Percentiles rank a stretch among this genome's conserved stretches.
Conservation (phyloP, 2,329 filamentous ascomycete genomes). For the Talaromyces verruculosus region DNA sequence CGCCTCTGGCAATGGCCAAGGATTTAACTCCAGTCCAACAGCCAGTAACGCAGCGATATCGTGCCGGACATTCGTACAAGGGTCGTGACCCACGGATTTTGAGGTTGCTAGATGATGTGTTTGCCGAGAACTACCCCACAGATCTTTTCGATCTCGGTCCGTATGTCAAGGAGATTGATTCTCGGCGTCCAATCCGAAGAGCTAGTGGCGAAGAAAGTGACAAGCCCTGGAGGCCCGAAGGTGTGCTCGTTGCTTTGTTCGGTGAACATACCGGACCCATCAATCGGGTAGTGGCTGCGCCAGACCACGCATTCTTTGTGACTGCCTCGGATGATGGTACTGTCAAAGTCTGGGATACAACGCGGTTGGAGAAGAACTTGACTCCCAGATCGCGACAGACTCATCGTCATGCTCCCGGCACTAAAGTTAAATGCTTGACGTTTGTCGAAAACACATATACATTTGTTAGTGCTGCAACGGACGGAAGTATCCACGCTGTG, state of each 20-base stretch:
- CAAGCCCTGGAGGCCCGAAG: slow-evolving; percentile 77
- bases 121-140: slow-evolving; percentile 63
- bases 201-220: slow-evolving; percentile 55
- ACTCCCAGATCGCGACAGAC: slow-evolving; percentile 84
- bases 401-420: slow-evolving; percentile 69
- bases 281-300: slow-evolving; percentile 76
- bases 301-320: slow-evolving; percentile 92
- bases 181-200: slow-evolving; percentile 53
- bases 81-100: slow-evolving; percentile 69
- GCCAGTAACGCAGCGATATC: slow-evolving; percentile 48
- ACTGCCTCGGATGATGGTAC: slow-evolving; percentile 89
- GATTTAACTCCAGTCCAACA: slow-evolving; percentile 30
- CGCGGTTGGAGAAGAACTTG: slow-evolving; percentile 85
- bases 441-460: slow-evolving; percentile 94
- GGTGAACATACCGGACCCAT: slow-evolving; percentile 82
- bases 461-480: slow-evolving; percentile 84
- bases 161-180: slow-evolving; percentile 67
- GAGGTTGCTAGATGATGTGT: slow-evolving; percentile 77
- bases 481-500: slow-evolving; percentile 87
- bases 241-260: slow-evolving; percentile 81
- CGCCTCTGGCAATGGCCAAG: slow-evolving; percentile 39
- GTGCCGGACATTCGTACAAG: slow-evolving; percentile 75
- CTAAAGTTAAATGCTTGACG: slow-evolving; percentile 75
- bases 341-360: slow-evolving; percentile 91
- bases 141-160: slow-evolving; percentile 71